Percentiles rank a stretch among this genome's conserved stretches.
Evolutionary conservation across 148 eudicot genomes (phyloP).

Genomic region (Rhododendron kiyosumense): DNA sequence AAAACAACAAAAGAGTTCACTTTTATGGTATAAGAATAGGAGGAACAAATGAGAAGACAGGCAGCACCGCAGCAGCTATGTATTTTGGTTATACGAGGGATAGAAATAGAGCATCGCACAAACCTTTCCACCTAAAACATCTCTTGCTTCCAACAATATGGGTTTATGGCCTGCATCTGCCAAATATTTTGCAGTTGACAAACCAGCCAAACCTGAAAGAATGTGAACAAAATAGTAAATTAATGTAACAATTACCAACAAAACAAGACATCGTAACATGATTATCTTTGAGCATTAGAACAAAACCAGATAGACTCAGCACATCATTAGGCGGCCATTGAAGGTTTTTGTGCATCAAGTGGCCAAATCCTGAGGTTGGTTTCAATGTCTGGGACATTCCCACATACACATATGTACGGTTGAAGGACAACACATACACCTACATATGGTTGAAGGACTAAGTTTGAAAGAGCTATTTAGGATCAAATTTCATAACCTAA

Average conservation of each 20-base stretch:
- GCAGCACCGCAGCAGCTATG: neutral
- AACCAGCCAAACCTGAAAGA: constrained; percentile 87
- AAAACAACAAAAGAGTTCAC: neutral
- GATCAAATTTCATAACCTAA: neutral
- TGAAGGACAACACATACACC: neutral
- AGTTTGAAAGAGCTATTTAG: neutral
- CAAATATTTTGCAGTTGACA: constrained; percentile 92
- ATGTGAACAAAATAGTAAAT: constrained; percentile 5
- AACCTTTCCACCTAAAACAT: constrained; percentile 98
- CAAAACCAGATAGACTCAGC: neutral
- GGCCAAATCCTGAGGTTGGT: neutral
- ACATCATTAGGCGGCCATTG: neutral
- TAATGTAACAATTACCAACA: neutral
- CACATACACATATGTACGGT: neutral
- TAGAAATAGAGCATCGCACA: constrained; percentile 14
- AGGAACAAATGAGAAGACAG: neutral
- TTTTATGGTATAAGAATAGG: neutral
- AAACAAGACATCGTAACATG: neutral
- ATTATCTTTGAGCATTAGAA: neutral
- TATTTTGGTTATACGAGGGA: neutral
- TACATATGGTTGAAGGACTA: neutral
- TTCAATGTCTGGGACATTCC: neutral
- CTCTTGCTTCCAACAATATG: constrained; percentile 83
- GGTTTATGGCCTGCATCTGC: constrained; percentile 99
- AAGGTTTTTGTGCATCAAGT: neutral